Evolutionary conservation across 306 rosid species (phyloP).

Genomic region (Quercus ilex): DNA sequence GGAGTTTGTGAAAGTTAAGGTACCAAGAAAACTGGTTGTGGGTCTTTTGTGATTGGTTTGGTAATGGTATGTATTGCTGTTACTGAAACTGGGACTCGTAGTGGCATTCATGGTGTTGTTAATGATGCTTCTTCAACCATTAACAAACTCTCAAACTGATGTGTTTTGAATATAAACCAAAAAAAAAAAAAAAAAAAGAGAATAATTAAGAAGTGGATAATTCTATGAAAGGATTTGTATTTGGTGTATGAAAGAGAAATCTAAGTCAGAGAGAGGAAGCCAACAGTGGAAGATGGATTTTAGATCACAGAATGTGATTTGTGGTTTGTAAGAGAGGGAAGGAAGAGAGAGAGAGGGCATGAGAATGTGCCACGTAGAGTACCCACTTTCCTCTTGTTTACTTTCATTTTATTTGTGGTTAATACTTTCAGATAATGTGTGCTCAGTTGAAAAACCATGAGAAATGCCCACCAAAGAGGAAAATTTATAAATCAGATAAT

Average conservation of each 20-base stretch:
- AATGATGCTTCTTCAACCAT: background rate
- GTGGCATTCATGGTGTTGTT: slow-evolving; percentile 22
- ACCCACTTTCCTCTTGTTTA: background rate
- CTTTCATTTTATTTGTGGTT: background rate
- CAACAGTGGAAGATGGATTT: background rate
- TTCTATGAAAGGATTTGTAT: background rate
- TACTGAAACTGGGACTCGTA: slow-evolving; percentile 15
- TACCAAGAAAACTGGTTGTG: slow-evolving; percentile 9
- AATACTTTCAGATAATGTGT: no score
- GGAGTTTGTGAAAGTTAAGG: slow-evolving; percentile 18
- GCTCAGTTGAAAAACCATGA: no score
- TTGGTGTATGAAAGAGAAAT: background rate
- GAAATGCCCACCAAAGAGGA: no score
- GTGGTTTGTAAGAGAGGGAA: background rate
- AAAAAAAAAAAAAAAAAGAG: background rate
- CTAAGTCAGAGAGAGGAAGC: background rate
- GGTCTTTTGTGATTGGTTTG: background rate
- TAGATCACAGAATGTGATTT: background rate
- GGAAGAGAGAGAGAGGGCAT: background rate
- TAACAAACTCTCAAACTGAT: background rate
- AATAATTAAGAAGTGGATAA: background rate
- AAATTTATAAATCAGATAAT: no score
- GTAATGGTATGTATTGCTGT: slow-evolving; percentile 5
- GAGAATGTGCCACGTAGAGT: background rate
- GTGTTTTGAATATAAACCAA: background rate